Conservation (phyloP, 331 rosid species). For the Acacia pycnantha region DNA sequence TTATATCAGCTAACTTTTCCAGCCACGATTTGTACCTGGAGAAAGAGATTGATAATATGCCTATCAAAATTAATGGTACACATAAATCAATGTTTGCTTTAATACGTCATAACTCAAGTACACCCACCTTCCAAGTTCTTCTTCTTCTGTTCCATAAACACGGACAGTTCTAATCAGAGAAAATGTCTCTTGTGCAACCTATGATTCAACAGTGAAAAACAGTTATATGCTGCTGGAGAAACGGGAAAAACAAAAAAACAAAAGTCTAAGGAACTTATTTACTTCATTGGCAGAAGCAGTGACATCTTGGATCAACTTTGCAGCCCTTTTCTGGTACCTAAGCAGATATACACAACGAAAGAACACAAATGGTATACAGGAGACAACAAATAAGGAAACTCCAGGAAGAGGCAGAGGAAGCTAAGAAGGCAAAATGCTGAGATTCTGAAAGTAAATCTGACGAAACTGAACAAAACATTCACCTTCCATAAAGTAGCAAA, state of each 20-base stretch:
- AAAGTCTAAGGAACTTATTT: conserved; percentile 25
- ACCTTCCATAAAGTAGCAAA: conserved; percentile 85
- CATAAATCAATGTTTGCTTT: neutral
- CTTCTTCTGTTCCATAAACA: conserved; percentile 90
- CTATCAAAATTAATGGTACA: conserved; percentile 21
- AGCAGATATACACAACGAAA: conserved; percentile 26
- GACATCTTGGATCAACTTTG: conserved; percentile 80
- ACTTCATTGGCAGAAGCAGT: conserved; percentile 96
- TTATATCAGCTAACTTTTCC: conserved; percentile 80
- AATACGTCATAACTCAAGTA: conserved; percentile 15
- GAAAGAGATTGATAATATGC: conserved; percentile 22
- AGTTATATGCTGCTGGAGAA: conserved; percentile 1
- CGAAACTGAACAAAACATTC: conserved; percentile 25
- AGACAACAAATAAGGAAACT: neutral
- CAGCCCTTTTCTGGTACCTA: conserved; percentile 95
- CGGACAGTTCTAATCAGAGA: conserved; percentile 93
- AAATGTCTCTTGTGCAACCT: conserved; percentile 97
- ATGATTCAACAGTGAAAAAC: conserved; percentile 25
- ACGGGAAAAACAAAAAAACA: neutral
- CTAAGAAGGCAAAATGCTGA: conserved; percentile 11
- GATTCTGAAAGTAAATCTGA: conserved; percentile 28
- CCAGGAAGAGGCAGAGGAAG: neutral
- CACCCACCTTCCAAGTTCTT: conserved; percentile 77
- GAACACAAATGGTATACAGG: neutral
- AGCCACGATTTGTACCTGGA: conserved; percentile 83